Percentiles rank a stretch among this genome's conserved stretches.
These are phyloP conservation scores for Dicorynia guianensis DNA, from an alignment of 306 rosid genomes.

Conservation along the genomic window DNA sequence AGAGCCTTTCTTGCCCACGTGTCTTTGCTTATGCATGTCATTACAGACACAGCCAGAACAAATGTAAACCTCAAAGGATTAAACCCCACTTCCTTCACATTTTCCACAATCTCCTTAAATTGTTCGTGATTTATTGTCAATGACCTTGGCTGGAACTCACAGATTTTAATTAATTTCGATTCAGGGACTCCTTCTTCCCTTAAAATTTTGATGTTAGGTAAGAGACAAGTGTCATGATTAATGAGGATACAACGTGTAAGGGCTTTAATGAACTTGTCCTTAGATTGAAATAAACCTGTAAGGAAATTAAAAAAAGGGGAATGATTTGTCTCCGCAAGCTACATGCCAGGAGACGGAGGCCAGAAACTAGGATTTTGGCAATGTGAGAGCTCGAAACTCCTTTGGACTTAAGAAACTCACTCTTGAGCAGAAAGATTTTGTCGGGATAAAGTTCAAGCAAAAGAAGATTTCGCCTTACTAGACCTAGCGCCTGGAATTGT, in stretches of 20 bases:
- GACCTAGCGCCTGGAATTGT: not conserved
- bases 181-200: not conserved
- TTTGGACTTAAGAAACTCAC: not conserved
- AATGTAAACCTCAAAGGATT: slow-evolving; percentile 26
- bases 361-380: no score
- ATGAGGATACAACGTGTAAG: not conserved
- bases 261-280: not conserved
- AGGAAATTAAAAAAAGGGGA: not conserved
- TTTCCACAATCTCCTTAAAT: slow-evolving; percentile 34
- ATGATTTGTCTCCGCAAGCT: not conserved
- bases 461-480: not conserved
- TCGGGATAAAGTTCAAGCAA: not conserved
- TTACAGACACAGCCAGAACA: slow-evolving; percentile 6
- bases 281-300: not conserved
- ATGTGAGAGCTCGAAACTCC: not conserved
- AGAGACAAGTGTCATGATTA: not conserved
- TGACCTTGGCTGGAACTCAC: slow-evolving; percentile 30
- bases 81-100: slow-evolving; percentile 38
- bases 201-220: not conserved
- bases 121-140: slow-evolving; percentile 1
- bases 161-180: not conserved
- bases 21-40: slow-evolving; percentile 27
- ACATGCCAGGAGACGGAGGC: not conserved
- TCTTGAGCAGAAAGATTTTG: not conserved
- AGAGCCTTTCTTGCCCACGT: slow-evolving; percentile 36